Conservation (phyloP, 768 basidiomycete species). For the Leucocoprinus sp. region DNA sequence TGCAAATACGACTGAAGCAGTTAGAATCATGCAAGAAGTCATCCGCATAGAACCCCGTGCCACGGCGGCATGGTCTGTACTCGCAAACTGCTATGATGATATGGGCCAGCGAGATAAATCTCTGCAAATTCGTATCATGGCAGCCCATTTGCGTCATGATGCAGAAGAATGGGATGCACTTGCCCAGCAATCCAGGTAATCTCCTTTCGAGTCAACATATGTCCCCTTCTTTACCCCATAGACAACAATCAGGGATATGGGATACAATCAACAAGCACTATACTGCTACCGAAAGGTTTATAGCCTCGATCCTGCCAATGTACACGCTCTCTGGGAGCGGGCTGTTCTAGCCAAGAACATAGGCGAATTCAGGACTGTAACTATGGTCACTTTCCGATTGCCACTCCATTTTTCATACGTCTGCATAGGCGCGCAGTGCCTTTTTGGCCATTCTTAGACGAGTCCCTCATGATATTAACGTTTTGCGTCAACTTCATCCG, state of each 20-base stretch:
- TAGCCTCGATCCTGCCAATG: constrained; percentile 70
- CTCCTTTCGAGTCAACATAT: not conserved
- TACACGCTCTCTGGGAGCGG: constrained; percentile 85
- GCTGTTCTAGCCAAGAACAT: constrained; percentile 73
- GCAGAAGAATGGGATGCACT: constrained; percentile 84
- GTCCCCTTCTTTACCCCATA: not conserved
- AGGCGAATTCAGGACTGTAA: constrained; percentile 59
- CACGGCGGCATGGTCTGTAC: constrained; percentile 75
- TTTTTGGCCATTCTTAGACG: constrained; percentile 66
- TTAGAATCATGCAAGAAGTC: constrained; percentile 82
- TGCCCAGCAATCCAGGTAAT: constrained; percentile 64
- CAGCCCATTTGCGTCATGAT: constrained; percentile 78
- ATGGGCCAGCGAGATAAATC: constrained; percentile 60
- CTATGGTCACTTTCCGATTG: constrained; percentile 12
- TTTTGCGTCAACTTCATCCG: constrained; percentile 71
- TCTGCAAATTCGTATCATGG: constrained; percentile 81
- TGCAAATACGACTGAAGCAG: constrained; percentile 55
- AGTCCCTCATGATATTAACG: constrained; percentile 70
- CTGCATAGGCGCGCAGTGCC: constrained; percentile 47
- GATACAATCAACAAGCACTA: constrained; percentile 76
- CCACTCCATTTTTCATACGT: not conserved
- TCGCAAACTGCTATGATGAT: constrained; percentile 79
- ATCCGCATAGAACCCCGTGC: constrained; percentile 90
- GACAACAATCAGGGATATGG: constrained; percentile 45
- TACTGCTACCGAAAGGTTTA: constrained; percentile 88